phyloP scores from a whole-genome alignment of 805 yeast genomes.

The Metahyphopichia silvanorum region DNA sequence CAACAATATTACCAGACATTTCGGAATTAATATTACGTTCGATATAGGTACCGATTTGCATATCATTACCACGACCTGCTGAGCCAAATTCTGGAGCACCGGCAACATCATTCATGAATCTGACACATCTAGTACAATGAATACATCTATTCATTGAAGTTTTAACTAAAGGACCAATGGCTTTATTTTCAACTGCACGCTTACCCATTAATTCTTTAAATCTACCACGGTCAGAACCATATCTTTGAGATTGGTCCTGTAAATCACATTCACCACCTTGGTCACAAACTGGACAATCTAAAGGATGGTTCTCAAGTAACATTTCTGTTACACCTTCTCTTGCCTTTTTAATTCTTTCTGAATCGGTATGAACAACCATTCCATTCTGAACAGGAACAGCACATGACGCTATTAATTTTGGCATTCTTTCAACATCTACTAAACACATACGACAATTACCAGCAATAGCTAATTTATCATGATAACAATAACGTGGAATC shows the following conservation, averaged over 20 bases:
- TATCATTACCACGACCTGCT: slow-evolving; percentile 86
- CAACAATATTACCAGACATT: slow-evolving; percentile 82
- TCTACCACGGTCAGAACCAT: slow-evolving; percentile 85
- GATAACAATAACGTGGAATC: slow-evolving; percentile 88
- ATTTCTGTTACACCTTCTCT: slow-evolving; percentile 91
- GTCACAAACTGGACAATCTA: slow-evolving; percentile 91
- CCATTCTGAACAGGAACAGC: slow-evolving; percentile 90
- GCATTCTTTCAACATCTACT: slow-evolving; percentile 86
- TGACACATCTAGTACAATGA: slow-evolving; percentile 88
- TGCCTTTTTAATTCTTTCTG: slow-evolving; percentile 75
- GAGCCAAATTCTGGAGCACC: slow-evolving; percentile 92
- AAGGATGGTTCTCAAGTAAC: slow-evolving; percentile 83
- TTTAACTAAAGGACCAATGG: slow-evolving; percentile 84
- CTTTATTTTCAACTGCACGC: slow-evolving; percentile 88
- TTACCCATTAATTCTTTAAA: slow-evolving; percentile 79
- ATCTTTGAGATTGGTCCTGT: slow-evolving; percentile 81
- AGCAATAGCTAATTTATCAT: slow-evolving; percentile 85
- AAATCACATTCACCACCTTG: slow-evolving; percentile 95
- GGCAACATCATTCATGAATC: slow-evolving; percentile 86
- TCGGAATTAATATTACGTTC: slow-evolving; percentile 83
- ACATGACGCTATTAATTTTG: slow-evolving; percentile 86
- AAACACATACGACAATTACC: slow-evolving; percentile 94
- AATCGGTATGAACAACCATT: slow-evolving; percentile 79
- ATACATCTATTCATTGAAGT: slow-evolving; percentile 92
- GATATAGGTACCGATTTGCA: slow-evolving; percentile 88